phyloP scores from a whole-genome alignment of 2,329 filamentous ascomycete genomes.

The Aspergillus aculeatinus region DNA sequence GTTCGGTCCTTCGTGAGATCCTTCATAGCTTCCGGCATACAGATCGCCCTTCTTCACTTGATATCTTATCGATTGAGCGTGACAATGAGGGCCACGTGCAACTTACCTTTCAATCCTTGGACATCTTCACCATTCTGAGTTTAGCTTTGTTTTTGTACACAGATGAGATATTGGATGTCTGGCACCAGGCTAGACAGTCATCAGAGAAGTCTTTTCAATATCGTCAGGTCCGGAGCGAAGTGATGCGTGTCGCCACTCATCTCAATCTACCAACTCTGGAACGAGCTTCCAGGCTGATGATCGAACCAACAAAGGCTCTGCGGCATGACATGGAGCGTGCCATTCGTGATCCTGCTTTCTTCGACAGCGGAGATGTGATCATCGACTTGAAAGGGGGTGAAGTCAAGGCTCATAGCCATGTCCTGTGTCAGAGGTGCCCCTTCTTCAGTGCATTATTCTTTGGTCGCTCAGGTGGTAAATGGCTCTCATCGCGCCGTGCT shows the following conservation, averaged over 20 bases:
- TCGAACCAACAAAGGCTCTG: conserved; percentile 62
- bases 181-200: conserved; percentile 72
- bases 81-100: conserved; percentile 53
- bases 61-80: conserved; percentile 59
- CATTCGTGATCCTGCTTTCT: conserved; percentile 67
- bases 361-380: conserved; percentile 75
- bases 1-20: conserved; percentile 63
- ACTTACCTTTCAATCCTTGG: conserved; percentile 67
- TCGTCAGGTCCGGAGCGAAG: conserved; percentile 74
- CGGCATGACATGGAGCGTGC: conserved; percentile 70
- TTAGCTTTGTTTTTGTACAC: conserved; percentile 77
- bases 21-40: conserved; percentile 58
- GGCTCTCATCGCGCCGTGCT: conserved; percentile 69
- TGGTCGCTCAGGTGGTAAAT: conserved; percentile 80
- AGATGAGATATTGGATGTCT: conserved; percentile 77
- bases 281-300: conserved; percentile 73
- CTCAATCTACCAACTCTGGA: conserved; percentile 73
- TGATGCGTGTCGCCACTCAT: conserved; percentile 79
- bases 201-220: conserved; percentile 69
- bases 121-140: conserved; percentile 77
- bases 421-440: conserved; percentile 80
- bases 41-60: conserved; percentile 58
- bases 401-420: conserved; percentile 70
- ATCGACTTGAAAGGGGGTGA: conserved; percentile 73
- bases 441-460: conserved; percentile 91